These are phyloP conservation scores for Chrysanthemum makinoi DNA, from an alignment of 129 eudicot species.

Conservation along the genomic window DNA sequence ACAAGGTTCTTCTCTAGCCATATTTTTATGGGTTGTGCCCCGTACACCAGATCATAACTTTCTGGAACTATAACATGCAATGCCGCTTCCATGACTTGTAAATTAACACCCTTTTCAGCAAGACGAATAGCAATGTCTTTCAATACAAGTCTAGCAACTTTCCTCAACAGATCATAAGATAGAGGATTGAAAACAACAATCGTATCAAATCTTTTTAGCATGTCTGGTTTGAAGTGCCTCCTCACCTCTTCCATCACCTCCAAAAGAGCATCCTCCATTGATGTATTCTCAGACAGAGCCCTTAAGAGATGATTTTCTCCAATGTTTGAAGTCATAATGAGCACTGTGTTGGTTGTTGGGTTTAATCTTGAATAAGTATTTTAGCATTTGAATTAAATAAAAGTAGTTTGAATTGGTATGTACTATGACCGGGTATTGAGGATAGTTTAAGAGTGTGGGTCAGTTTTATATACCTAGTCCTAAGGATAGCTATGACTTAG, in stretches of 20 bases:
- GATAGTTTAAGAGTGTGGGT: too few species aligned
- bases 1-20: conserved; percentile 92
- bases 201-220: conserved; percentile 80
- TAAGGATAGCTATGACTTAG: too few species aligned
- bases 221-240: conserved; percentile 82
- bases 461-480: too few species aligned
- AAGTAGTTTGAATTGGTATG: too few species aligned
- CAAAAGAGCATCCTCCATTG: conserved; percentile 67
- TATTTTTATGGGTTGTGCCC: conserved; percentile 91
- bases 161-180: conserved; percentile 72
- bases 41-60: conserved; percentile 95
- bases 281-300: conserved; percentile 66
- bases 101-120: conserved; percentile 80
- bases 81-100: conserved; percentile 86
- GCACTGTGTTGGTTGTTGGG: too few species aligned
- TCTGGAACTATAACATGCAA: conserved; percentile 66
- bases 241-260: conserved; percentile 91
- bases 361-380: too few species aligned
- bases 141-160: conserved; percentile 78
- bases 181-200: conserved; percentile 93
- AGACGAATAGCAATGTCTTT: conserved; percentile 82
- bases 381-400: too few species aligned
- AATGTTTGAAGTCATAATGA: conserved; percentile 92
- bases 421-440: too few species aligned
- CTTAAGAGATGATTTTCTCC: conserved; percentile 78